Evolutionary conservation across 2,329 filamentous ascomycete genomes (phyloP), one percentile per base, ranked within the genome.

Genomic region (Trichoderma simmonsii): DNA sequence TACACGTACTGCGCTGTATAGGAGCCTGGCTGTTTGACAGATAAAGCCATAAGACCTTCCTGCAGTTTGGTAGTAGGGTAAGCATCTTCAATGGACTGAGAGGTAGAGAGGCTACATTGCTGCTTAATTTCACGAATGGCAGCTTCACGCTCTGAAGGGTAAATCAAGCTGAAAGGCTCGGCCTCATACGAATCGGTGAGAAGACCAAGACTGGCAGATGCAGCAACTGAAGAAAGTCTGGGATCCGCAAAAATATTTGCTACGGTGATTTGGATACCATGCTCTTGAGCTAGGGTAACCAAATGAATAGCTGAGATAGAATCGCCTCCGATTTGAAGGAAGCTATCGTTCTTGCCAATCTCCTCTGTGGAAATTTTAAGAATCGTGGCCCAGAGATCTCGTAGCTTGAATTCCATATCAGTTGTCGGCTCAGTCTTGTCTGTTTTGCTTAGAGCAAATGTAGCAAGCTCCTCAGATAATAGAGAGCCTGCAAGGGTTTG

Each of bases 241-340:
- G 68, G 61, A 30, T 66, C 69, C 18, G 48, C 59, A 18, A 72
- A 72, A 14, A 72, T 69, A 14, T 15, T 56, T 21, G 54, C 64
- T 12, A 72, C 64, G 0, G 70, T 72, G 28, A 72, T 24, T 18
- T 24, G 24, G 18, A 72, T 54, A 14, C 48, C 32, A 4, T 74
- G 74, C 3, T 74, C 76, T 69, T 81, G 78, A 4, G 82, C 82
- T 34, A 78, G 77, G 3, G 83, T 78, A 0, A 84, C 82, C 0
- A 85, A 76, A 64, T 79, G 81, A 82, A 85, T 85, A 0, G 84
- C 83, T 5, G 79, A 78, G 11, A 85, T 78, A 0, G 84, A 86
- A 75, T 86, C 83, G 6, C 84, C 83, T 3, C 83, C 83, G 2
- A 72, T 57, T 54, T 70, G 72, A 7, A 74, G 66, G 60, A 74